Percentiles rank a stretch among this genome's conserved stretches.
Conservation (phyloP, 2,329 filamentous ascomycete species). For the Lasiodiplodia sp. region DNA sequence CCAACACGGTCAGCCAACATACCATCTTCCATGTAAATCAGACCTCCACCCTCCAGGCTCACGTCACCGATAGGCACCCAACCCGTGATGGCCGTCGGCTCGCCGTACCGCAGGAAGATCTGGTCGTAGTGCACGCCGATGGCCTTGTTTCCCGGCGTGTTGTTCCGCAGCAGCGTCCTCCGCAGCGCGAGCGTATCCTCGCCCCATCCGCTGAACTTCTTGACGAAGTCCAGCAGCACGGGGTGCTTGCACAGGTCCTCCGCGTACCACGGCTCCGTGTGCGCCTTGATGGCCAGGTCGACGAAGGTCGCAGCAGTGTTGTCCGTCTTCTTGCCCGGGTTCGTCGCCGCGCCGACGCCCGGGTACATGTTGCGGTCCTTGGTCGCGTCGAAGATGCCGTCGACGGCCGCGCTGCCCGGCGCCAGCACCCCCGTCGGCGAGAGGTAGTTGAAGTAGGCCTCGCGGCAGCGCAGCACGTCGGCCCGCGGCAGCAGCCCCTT, state of each 20-base stretch:
- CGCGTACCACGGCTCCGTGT: slow-evolving; percentile 54
- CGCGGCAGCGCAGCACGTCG: slow-evolving; percentile 60
- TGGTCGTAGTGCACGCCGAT: slow-evolving; percentile 70
- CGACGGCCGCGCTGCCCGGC: slow-evolving; percentile 57
- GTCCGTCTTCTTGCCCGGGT: slow-evolving; percentile 54
- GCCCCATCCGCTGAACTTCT: slow-evolving; percentile 62
- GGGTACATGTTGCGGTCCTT: slow-evolving; percentile 56
- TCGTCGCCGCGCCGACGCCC: slow-evolving; percentile 59
- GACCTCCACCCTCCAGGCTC: slow-evolving; percentile 61
- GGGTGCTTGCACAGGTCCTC: slow-evolving; percentile 64
- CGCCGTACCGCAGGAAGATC: slow-evolving; percentile 63
- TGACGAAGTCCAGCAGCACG: slow-evolving; percentile 58
- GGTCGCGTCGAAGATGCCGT: slow-evolving; percentile 60
- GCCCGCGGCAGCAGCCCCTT: slow-evolving; percentile 62
- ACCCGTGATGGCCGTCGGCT: slow-evolving; percentile 62
- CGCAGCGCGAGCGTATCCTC: slow-evolving; percentile 55
- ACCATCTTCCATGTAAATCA: slow-evolving; percentile 66
- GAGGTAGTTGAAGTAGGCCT: slow-evolving; percentile 62
- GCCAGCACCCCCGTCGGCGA: slow-evolving; percentile 64
- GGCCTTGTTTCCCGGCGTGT: slow-evolving; percentile 63
- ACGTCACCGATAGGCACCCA: slow-evolving; percentile 66
- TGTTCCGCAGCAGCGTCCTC: slow-evolving; percentile 63
- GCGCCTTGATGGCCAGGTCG: slow-evolving; percentile 61
- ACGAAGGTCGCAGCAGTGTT: slow-evolving; percentile 55
- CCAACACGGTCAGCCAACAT: not conserved